phyloP scores from a whole-genome alignment of 2,329 filamentous ascomycete genomes.

The Salinomyces thailandicus region DNA sequence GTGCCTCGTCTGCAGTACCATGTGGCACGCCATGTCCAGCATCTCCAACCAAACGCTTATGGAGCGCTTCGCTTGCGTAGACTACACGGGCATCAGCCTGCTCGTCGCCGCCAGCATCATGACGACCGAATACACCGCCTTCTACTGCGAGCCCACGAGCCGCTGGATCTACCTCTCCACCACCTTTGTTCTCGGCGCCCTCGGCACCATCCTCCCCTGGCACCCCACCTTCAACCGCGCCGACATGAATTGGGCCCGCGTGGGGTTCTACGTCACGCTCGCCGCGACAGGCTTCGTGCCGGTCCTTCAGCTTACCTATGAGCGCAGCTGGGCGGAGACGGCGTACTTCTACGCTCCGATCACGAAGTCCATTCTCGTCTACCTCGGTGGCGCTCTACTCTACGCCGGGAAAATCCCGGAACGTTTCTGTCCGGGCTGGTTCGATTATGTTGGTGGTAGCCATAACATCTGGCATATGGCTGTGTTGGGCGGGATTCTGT shows the following conservation, averaged over 20 bases:
- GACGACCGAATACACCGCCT: conserved; percentile 96
- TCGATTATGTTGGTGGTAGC: conserved; percentile 89
- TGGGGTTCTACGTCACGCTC: conserved; percentile 82
- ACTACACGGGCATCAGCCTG: conserved; percentile 94
- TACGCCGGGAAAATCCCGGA: conserved; percentile 92
- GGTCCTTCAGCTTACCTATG: conserved; percentile 68
- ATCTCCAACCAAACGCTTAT: conserved; percentile 83
- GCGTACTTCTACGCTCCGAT: conserved; percentile 82
- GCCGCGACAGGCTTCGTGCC: conserved; percentile 83
- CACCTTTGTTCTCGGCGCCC: conserved; percentile 71
- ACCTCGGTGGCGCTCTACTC: conserved; percentile 70
- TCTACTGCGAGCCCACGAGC: conserved; percentile 89
- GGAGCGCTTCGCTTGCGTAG: conserved; percentile 92
- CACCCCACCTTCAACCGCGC: conserved; percentile 85
- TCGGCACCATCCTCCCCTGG: conserved; percentile 88
- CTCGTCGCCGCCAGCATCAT: conserved; percentile 93
- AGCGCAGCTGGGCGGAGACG: conserved; percentile 71
- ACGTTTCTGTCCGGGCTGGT: conserved; percentile 81
- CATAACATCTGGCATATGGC: conserved; percentile 98
- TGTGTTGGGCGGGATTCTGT: conserved; percentile 89
- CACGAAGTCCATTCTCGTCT: conserved; percentile 74
- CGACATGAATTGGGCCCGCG: conserved; percentile 87
- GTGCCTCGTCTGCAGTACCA: conserved; percentile 84
- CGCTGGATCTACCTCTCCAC: conserved; percentile 76
- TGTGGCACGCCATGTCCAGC: conserved; percentile 99